Conservation (phyloP, 225 moss, liverwort and hornwort genomes). For the Thuidium tamariscinum region DNA sequence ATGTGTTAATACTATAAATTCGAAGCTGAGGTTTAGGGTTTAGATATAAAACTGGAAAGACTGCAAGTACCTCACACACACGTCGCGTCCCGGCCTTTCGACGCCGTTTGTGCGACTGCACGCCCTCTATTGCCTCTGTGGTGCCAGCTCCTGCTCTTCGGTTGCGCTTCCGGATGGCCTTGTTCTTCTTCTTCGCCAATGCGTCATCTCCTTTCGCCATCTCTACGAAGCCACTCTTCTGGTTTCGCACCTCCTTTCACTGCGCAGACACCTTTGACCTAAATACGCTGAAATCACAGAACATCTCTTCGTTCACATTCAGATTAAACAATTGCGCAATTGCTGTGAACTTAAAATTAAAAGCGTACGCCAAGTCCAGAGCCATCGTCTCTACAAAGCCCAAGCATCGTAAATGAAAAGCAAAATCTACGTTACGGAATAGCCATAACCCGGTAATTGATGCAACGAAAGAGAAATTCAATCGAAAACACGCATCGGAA, state of each 20-base stretch:
- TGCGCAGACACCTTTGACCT: no score
- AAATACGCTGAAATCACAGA: neutral
- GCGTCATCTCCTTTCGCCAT: slow-evolving; percentile 98
- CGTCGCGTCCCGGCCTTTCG: slow-evolving; percentile 76
- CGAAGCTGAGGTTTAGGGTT: neutral
- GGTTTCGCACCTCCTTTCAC: neutral
- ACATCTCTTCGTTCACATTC: neutral
- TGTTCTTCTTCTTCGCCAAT: slow-evolving; percentile 82
- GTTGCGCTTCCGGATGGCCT: slow-evolving; percentile 80
- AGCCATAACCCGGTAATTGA: neutral
- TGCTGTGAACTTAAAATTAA: neutral
- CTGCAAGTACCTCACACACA: slow-evolving; percentile 59
- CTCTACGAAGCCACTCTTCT: neutral
- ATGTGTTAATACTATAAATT: neutral
- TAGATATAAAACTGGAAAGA: neutral
- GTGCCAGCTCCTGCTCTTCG: slow-evolving; percentile 79
- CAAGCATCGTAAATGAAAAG: neutral
- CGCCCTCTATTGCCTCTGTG: slow-evolving; percentile 71
- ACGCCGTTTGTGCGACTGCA: slow-evolving; percentile 71
- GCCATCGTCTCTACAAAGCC: neutral
- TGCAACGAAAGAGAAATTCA: neutral
- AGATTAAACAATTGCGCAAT: neutral
- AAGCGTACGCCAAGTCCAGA: neutral
- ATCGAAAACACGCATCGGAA: neutral
- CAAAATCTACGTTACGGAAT: neutral